phyloP scores from a whole-genome alignment of 148 eudicot species.

The Camellia granthamiana region DNA sequence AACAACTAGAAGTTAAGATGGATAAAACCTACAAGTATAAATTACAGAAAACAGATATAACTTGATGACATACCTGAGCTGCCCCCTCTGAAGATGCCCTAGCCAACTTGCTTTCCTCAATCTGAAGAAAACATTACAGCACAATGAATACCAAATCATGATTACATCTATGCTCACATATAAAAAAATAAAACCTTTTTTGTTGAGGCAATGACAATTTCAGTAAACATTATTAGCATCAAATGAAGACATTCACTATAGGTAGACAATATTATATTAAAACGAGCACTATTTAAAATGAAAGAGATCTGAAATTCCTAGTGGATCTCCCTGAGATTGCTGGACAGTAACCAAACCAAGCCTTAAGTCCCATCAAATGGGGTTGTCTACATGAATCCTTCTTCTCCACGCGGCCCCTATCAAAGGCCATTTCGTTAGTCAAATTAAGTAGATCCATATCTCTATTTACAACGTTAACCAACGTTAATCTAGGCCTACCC shows the following conservation, averaged over 20 bases:
- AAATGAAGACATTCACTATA: not conserved
- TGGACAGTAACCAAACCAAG: no score
- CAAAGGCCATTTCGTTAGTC: no score
- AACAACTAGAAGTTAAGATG: not conserved
- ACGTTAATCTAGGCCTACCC: no score
- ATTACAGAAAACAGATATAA: not conserved
- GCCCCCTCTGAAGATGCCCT: slow-evolving; percentile 35
- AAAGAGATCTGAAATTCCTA: not conserved
- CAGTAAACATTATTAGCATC: not conserved
- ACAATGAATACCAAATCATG: not conserved
- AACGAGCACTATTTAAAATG: no score
- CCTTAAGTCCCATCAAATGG: no score
- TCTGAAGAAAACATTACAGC: slow-evolving; percentile 23
- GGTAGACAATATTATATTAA: not conserved
- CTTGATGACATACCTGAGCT: slow-evolving; percentile 35
- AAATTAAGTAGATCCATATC: no score
- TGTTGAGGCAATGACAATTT: not conserved
- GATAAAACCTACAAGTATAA: not conserved
- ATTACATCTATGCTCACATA: not conserved
- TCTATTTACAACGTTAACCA: no score
- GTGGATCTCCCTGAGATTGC: not conserved
- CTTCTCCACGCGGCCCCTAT: no score
- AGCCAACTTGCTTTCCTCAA: slow-evolving; percentile 31
- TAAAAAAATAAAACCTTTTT: no score
- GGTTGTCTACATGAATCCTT: no score